Evolutionary conservation across 805 yeast species (phyloP).

Genomic region (Hanseniaspora lachancei): DNA sequence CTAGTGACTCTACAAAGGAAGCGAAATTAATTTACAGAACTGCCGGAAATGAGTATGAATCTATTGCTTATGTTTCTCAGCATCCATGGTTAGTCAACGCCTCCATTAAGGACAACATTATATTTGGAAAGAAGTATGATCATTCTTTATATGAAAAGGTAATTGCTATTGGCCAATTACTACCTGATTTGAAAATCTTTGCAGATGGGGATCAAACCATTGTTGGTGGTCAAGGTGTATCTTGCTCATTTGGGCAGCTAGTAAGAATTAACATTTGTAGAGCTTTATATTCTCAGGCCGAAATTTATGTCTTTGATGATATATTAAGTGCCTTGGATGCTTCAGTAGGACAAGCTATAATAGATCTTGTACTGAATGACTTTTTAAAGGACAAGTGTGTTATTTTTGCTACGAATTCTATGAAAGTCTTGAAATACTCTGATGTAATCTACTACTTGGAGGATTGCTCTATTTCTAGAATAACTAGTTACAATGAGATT

Average conservation of each 20-base stretch:
- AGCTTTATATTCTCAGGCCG: constrained; percentile 51
- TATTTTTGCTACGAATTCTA: constrained; percentile 46
- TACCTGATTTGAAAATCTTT: constrained; percentile 34
- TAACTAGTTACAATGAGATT: constrained; percentile 41
- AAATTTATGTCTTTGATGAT: constrained; percentile 50
- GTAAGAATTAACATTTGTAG: constrained; percentile 55
- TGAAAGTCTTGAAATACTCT: constrained; percentile 44
- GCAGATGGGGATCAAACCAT: constrained; percentile 43
- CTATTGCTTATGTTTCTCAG: constrained; percentile 51
- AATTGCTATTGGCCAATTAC: constrained; percentile 36
- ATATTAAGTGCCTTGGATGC: constrained; percentile 64
- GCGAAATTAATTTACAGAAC: constrained; percentile 23
- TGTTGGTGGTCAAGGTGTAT: constrained; percentile 50
- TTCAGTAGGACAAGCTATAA: constrained; percentile 47
- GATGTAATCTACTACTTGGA: constrained; percentile 48
- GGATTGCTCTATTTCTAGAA: constrained; percentile 42
- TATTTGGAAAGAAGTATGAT: constrained; percentile 38
- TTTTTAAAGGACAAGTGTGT: constrained; percentile 40
- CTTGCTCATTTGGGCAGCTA: constrained; percentile 51
- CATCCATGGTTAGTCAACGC: constrained; percentile 43
- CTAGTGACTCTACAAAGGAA: constrained; percentile 10
- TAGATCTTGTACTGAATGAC: constrained; percentile 39
- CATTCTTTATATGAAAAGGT: constrained; percentile 31
- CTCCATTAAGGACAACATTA: constrained; percentile 37
- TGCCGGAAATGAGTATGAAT: constrained; percentile 16